phyloP scores from a whole-genome alignment of 306 rosid species.

The Inga laurina region DNA sequence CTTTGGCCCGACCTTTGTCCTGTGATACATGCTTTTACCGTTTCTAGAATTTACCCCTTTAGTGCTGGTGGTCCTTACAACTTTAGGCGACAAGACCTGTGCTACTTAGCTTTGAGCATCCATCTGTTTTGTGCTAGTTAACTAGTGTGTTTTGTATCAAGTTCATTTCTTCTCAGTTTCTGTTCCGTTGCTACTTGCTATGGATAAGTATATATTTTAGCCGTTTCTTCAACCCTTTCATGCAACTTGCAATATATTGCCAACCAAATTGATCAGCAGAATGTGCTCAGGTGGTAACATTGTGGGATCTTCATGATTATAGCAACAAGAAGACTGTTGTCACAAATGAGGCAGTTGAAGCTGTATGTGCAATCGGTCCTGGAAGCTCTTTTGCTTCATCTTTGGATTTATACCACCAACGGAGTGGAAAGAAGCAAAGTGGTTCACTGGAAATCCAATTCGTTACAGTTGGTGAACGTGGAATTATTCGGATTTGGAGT shows the following conservation, averaged over 20 bases:
- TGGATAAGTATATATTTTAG: background rate
- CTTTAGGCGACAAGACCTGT: background rate
- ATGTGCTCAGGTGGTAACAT: conserved; percentile 75
- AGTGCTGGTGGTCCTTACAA: background rate
- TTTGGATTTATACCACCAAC: conserved; percentile 41
- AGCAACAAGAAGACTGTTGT: conserved; percentile 78
- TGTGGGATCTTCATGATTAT: conserved; percentile 88
- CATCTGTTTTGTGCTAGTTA: background rate
- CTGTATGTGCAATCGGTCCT: conserved; percentile 63
- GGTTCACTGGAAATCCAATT: conserved; percentile 54
- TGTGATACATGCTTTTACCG: background rate
- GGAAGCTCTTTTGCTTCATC: conserved; percentile 58
- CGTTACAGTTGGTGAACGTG: conserved; percentile 85
- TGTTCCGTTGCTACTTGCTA: background rate
- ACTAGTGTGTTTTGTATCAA: background rate
- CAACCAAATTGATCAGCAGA: conserved; percentile 22
- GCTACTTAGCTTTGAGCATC: background rate
- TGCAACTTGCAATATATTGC: conserved; percentile 3
- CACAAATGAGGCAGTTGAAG: conserved; percentile 90
- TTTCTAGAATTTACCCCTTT: background rate
- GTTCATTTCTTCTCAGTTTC: background rate
- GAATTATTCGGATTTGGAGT: conserved; percentile 85
- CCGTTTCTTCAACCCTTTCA: background rate
- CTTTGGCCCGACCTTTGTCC: background rate
- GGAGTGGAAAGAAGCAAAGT: conserved; percentile 42